These are phyloP conservation scores for Hibiscus trionum DNA, from an alignment of 345 rosid genomes.

Conservation along the genomic window DNA sequence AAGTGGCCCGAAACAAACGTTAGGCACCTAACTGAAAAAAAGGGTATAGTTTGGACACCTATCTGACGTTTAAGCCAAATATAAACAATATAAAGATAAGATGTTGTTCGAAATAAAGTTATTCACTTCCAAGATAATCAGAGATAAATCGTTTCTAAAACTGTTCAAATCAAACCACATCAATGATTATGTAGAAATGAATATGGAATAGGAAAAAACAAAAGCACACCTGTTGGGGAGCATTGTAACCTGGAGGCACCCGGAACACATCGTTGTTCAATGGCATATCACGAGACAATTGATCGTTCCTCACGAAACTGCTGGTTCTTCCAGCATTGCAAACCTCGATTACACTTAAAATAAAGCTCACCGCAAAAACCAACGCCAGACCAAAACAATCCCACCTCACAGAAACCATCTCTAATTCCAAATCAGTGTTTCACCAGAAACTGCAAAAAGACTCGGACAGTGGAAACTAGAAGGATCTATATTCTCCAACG, in stretches of 20 bases:
- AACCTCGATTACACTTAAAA: conserved; percentile 20
- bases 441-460: background rate
- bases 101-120: background rate
- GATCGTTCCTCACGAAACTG: conserved; percentile 32
- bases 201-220: background rate
- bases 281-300: conserved; percentile 66
- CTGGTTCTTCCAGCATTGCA: conserved; percentile 64
- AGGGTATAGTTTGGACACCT: no score
- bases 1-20: no score
- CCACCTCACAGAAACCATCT: conserved; percentile 7
- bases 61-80: no score
- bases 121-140: background rate
- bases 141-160: background rate
- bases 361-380: conserved; percentile 11
- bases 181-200: background rate
- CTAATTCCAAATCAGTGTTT: background rate
- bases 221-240: conserved; percentile 62
- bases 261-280: conserved; percentile 65
- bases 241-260: conserved; percentile 68
- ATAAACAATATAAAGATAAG: no score
- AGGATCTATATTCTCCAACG: background rate
- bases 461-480: background rate
- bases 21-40: no score
- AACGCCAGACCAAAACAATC: background rate
- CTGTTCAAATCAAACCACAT: background rate